Conservation (phyloP, 1,284 basidiomycete species). For the Rhodotorula sp. region DNA sequence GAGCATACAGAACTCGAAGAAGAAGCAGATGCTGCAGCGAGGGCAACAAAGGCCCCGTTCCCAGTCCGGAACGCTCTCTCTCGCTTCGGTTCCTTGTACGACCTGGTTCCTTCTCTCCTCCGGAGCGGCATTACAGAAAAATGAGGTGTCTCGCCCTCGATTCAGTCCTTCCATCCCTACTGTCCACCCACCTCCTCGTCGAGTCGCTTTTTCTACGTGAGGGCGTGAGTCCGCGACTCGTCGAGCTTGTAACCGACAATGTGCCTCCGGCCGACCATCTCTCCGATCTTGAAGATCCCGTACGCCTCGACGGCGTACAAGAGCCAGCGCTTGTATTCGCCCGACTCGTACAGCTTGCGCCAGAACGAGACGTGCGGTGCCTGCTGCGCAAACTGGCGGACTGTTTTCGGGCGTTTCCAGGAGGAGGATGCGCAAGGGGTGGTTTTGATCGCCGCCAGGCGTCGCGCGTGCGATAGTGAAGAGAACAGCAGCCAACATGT, state of each 20-base stretch:
- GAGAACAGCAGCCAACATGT: too few species aligned
- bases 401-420: conserved; percentile 52
- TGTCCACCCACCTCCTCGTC: too few species aligned
- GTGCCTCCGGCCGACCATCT: conserved; percentile 68
- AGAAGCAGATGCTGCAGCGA: too few species aligned
- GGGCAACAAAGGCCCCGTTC: too few species aligned
- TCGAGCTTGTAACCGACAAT: conserved; percentile 72
- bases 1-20: too few species aligned
- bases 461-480: too few species aligned
- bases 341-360: conserved; percentile 66
- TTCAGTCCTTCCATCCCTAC: neutral
- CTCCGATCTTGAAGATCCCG: conserved; percentile 87
- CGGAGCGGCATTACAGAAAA: neutral
- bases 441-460: too few species aligned
- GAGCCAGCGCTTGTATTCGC: conserved; percentile 70
- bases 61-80: too few species aligned
- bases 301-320: conserved; percentile 87
- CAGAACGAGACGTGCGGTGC: conserved; percentile 68
- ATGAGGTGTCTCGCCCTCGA: too few species aligned
- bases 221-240: conserved; percentile 14
- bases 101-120: neutral
- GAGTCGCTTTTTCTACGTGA: neutral
- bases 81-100: too few species aligned
- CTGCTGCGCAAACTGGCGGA: conserved; percentile 65
- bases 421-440: too few species aligned